Evolutionary conservation across 2,329 filamentous ascomycete species (phyloP).

Genomic region (Fusarium devonianum): DNA sequence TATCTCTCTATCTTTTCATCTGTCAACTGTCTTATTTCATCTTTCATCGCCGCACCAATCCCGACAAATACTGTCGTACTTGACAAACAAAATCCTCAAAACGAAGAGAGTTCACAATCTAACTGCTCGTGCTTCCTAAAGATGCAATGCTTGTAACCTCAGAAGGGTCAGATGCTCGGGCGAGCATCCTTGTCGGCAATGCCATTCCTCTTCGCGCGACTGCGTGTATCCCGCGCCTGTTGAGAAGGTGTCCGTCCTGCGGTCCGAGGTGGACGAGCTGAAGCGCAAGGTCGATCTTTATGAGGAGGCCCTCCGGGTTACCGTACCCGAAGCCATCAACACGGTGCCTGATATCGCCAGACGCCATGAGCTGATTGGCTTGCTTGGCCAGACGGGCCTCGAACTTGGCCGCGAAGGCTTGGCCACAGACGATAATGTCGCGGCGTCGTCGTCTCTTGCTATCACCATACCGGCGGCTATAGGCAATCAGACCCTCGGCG

Average conservation of each 20-base stretch:
- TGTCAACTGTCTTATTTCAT: background rate
- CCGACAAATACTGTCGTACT: too few relatives aligned
- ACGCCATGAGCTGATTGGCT: constrained; percentile 46
- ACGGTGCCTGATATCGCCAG: constrained; percentile 41
- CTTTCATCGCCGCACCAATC: background rate
- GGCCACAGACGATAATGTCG: constrained; percentile 13
- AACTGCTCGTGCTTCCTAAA: constrained; percentile 34
- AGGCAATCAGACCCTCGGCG: constrained; percentile 8
- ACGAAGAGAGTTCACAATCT: constrained; percentile 16
- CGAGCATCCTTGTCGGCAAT: constrained; percentile 57
- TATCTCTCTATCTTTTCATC: constrained; percentile 7
- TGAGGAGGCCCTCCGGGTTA: constrained; percentile 50
- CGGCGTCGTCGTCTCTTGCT: background rate
- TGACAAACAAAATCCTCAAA: too few relatives aligned
- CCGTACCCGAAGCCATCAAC: constrained; percentile 40
- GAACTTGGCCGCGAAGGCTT: constrained; percentile 17
- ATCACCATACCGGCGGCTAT: constrained; percentile 6
- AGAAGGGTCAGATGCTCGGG: constrained; percentile 62
- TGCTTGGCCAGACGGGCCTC: constrained; percentile 35
- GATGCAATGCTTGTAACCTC: constrained; percentile 62
- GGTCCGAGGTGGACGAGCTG: constrained; percentile 52
- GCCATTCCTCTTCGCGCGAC: constrained; percentile 51
- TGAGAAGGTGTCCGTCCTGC: constrained; percentile 54
- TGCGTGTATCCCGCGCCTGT: constrained; percentile 56
- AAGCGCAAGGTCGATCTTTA: constrained; percentile 49